Percentiles rank a stretch among this genome's conserved stretches.
Evolutionary conservation across 345 rosid genomes (phyloP).

Genomic region (Abelmoschus esculentus): DNA sequence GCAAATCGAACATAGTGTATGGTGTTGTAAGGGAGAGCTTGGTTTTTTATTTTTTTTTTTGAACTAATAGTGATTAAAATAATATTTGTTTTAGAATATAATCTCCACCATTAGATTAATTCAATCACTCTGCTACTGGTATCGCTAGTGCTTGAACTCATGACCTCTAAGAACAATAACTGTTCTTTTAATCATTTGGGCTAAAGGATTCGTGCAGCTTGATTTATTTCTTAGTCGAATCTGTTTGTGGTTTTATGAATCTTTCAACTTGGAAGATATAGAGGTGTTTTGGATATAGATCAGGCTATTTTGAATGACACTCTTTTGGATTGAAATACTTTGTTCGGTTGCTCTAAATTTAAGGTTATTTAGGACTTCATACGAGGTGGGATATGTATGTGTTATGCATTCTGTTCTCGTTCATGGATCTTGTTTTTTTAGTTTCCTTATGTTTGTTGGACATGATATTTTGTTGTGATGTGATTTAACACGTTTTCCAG

Average conservation of each 20-base stretch:
- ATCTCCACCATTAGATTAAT: no score
- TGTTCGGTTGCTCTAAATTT: background rate
- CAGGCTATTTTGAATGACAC: background rate
- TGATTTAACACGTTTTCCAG: no score
- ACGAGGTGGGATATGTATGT: background rate
- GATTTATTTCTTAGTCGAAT: background rate
- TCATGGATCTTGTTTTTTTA: background rate
- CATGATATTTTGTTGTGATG: no score
- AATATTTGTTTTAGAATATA: no score
- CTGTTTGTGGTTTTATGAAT: background rate
- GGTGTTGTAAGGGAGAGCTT: background rate
- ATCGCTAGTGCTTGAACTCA: no score
- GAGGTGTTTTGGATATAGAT: constrained; percentile 2
- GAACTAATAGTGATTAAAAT: no score
- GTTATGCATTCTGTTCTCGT: background rate
- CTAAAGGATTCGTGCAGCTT: no score
- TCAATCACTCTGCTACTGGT: no score
- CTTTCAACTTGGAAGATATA: background rate
- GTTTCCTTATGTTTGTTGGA: background rate
- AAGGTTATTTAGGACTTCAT: background rate
- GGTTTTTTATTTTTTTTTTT: no score
- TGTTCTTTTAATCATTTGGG: no score
- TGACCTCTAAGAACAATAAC: no score
- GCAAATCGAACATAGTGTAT: background rate
- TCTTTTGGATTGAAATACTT: background rate